A percentile compares a stretch with the other conserved stretches of the same genome.
These are phyloP conservation scores for Ophidiomyces ophidiicola DNA, from an alignment of 2,329 filamentous ascomycete genomes.

Conservation along the genomic window DNA sequence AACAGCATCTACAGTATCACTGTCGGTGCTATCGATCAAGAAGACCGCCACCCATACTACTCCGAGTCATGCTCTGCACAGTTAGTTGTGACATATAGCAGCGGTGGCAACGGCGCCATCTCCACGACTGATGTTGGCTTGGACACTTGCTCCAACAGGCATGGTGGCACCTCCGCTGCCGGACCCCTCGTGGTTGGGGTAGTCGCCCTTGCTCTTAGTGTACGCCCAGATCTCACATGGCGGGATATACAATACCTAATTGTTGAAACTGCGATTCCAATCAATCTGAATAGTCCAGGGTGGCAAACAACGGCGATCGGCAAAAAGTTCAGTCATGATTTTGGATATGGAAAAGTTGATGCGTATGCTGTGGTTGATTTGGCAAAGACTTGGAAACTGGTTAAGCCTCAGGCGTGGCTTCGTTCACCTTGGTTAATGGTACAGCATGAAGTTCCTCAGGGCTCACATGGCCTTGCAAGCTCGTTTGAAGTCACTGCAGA, in stretches of 20 bases:
- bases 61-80: conserved; percentile 94
- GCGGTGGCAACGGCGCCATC: conserved; percentile 75
- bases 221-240: conserved; percentile 80
- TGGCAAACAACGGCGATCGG: conserved; percentile 75
- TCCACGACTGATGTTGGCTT: conserved; percentile 90
- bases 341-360: conserved; percentile 91
- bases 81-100: conserved; percentile 92
- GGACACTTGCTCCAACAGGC: conserved; percentile 64
- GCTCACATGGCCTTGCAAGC: conserved; percentile 63
- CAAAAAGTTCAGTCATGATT: conserved; percentile 84
- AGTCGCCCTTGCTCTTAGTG: conserved; percentile 73
- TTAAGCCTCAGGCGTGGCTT: conserved; percentile 93
- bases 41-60: conserved; percentile 84
- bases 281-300: conserved; percentile 60
- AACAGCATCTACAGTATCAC: conserved; percentile 99
- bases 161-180: conserved; percentile 91
- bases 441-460: conserved; percentile 73
- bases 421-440: conserved; percentile 91
- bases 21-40: conserved; percentile 80
- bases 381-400: conserved; percentile 71
- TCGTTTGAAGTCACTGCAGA: conserved; percentile 70
- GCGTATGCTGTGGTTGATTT: conserved; percentile 71
- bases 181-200: conserved; percentile 87
- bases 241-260: conserved; percentile 88
- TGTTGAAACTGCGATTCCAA: conserved; percentile 67